Base-by-base conservation (phyloP, 2,329 filamentous ascomycete species). In the Neonectria coccinea region DNA sequence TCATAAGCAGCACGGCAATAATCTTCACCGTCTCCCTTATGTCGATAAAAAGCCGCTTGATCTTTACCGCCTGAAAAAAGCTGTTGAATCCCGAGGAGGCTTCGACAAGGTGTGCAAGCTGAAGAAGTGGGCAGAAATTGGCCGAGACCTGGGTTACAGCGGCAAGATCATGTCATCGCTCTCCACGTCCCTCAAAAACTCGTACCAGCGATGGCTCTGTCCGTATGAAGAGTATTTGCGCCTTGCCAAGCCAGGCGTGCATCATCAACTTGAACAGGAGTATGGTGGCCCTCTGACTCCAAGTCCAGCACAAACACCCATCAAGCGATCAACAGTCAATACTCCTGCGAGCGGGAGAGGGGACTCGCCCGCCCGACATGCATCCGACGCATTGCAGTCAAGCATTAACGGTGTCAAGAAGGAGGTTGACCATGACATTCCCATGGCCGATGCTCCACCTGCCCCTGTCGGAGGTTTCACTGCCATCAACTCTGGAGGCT, bases 91-190 rank as follows among this genome's bases (percentile, higher is more conserved):
- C 31, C 89, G 96, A 67, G 96, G 96, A 51, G 96, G 96, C 3
- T 99, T 99, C 73, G 94, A 97, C 59, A 92, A 92, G 75, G 96
- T 99, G 48, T 99, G 96, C 85, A 97, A 97, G 80, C 86, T 91
- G 60, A 99, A 99, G 82, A 98, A 98, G 82, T 99, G 96, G 96
- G 96, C 96, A 16, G 96, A 99, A 79, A 98, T 99, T 72, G 96
- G 96, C 36, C 90, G 96, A 74, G 96, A 98, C 77, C 83, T 99
- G 52, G 96, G 96, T 59, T 99, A 99, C 80, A 98, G 95, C 76
- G 96, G 96, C 76, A 99, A 99, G 83, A 99, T 99, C 68, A 99
- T 99, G 96, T 98, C 95, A 2, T 98, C 96, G 9, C 83, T 99
- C 51, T 99, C 96, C 6, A 99, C 96, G 0, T 98, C 96, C 5